Evolutionary conservation across 2,329 filamentous ascomycete species (phyloP), one percentile per base, ranked within the genome.

Genomic region (Gliomastix tumulicola): DNA sequence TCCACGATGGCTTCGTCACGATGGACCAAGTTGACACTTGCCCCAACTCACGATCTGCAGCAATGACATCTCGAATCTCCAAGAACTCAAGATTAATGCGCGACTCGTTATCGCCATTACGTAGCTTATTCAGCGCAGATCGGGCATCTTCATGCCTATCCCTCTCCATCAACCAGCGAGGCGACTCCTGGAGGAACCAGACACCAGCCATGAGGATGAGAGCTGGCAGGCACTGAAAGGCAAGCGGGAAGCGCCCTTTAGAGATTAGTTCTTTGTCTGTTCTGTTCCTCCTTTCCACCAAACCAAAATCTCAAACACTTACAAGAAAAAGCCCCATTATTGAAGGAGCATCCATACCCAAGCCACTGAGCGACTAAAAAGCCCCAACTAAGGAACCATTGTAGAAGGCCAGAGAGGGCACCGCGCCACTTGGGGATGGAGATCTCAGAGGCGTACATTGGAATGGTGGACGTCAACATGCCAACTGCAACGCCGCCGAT

Each of bases 401-500:
- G 63, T 35, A 65, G 50, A 35, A 66, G 47, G 18, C 62, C 60
- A 13, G 55, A 59, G 5, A 66, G 46, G 30, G 59, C 50, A 6
- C 61, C 64, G 34, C 63, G 55, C 41, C 56, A 57, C 6, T 49
- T 51, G 5, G 62, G 49, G 27, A 52, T 57, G 7, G 63, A 59
- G 13, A 67, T 41, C 43, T 67, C 63, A 17, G 54, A 28, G 17
- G n/a, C 17, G 44, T 70, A 70, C 32, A 69, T 60, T 3, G 67
- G 67, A 17, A 69, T 59, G 0, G 61, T 65, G 21, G 62, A 58
- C 2, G 66, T 67, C 46, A 70, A 56, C 34, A 66, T 51, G 4
- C 69, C 69, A n/a, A 72, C 57, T 2, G 66, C 68, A 11, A 69
- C 37, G 5, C 69, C 69, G 10, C 66, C 68, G 41, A 71, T 63